Evolutionary conservation across 306 rosid genomes (phyloP).

Genomic region (Mimosa pudica): DNA sequence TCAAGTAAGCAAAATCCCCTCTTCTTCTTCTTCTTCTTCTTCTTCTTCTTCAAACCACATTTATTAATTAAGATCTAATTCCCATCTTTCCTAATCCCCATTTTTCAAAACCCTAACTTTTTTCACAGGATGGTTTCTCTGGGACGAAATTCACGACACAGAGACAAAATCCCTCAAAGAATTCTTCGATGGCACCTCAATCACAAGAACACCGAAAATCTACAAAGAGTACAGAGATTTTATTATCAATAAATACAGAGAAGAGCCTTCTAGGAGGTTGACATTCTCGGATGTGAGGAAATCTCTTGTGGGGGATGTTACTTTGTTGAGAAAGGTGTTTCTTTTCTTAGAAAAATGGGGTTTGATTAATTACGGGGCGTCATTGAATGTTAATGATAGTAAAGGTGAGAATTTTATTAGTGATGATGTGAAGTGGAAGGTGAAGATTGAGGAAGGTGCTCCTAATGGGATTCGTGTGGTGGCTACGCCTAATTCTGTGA

Average conservation of each 20-base stretch:
- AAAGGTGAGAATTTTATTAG: slow-evolving; percentile 22
- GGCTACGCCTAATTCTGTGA: slow-evolving; percentile 73
- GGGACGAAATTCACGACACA: slow-evolving; percentile 90
- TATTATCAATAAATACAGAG: slow-evolving; percentile 81
- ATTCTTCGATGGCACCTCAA: slow-evolving; percentile 72
- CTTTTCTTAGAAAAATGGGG: slow-evolving; percentile 74
- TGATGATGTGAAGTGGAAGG: slow-evolving; percentile 40
- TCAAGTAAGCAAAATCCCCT: slow-evolving; percentile 59
- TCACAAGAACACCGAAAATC: slow-evolving; percentile 69
- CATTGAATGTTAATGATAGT: slow-evolving; percentile 16
- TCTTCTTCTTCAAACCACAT: background rate
- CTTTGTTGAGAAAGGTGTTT: slow-evolving; percentile 74
- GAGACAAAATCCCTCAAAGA: slow-evolving; percentile 67
- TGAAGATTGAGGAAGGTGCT: slow-evolving; percentile 74
- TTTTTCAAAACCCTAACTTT: slow-evolving; percentile 36
- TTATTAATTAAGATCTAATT: slow-evolving; percentile 18
- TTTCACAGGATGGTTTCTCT: slow-evolving; percentile 80
- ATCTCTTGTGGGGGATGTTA: slow-evolving; percentile 85
- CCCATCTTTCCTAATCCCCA: background rate
- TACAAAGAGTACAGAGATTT: slow-evolving; percentile 89
- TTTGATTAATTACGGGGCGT: slow-evolving; percentile 65
- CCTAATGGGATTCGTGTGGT: slow-evolving; percentile 86
- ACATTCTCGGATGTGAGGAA: slow-evolving; percentile 84
- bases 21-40: background rate
- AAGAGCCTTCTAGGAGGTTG: slow-evolving; percentile 83